These are phyloP conservation scores for Penicillium crystallinum DNA, from an alignment of 495 filamentous ascomycete genomes.

Conservation along the genomic window DNA sequence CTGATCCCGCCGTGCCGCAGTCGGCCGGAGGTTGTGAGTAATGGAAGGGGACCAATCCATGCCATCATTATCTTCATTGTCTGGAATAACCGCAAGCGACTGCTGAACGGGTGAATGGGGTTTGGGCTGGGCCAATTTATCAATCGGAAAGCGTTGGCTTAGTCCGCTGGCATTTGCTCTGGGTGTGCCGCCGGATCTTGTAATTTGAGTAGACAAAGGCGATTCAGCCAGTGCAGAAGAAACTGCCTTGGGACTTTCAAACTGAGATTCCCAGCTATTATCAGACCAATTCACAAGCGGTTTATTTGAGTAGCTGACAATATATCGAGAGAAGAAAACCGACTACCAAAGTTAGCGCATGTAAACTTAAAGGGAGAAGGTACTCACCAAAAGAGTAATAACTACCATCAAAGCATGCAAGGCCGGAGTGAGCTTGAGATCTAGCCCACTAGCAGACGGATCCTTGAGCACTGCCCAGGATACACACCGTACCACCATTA, in stretches of 20 bases:
- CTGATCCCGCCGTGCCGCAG: constrained; percentile 28
- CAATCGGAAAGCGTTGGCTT: constrained; percentile 36
- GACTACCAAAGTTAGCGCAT: constrained; percentile 25
- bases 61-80: constrained; percentile 40
- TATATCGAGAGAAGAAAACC: constrained; percentile 39
- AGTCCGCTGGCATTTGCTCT: constrained; percentile 16
- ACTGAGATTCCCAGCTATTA: constrained; percentile 29
- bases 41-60: constrained; percentile 84
- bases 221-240: constrained; percentile 13
- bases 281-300: constrained; percentile 54
- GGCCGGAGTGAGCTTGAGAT: constrained; percentile 36
- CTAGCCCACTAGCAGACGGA: constrained; percentile 38
- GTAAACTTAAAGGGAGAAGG: not conserved
- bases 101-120: constrained; percentile 19
- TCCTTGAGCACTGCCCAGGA: constrained; percentile 49
- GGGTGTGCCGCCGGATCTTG: constrained; percentile 14
- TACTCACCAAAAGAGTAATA: constrained; percentile 52
- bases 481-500: constrained; percentile 52
- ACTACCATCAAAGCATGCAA: constrained; percentile 54
- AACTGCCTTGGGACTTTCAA: constrained; percentile 25
- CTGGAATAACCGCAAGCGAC: constrained; percentile 30
- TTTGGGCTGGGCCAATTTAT: constrained; percentile 30
- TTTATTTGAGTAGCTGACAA: constrained; percentile 48
- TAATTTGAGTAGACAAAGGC: constrained; percentile 4
- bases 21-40: constrained; percentile 41